These are phyloP conservation scores for Thinopyrum elongatum DNA, from an alignment of 176 grass and related monocot genomes.

Conservation along the genomic window DNA sequence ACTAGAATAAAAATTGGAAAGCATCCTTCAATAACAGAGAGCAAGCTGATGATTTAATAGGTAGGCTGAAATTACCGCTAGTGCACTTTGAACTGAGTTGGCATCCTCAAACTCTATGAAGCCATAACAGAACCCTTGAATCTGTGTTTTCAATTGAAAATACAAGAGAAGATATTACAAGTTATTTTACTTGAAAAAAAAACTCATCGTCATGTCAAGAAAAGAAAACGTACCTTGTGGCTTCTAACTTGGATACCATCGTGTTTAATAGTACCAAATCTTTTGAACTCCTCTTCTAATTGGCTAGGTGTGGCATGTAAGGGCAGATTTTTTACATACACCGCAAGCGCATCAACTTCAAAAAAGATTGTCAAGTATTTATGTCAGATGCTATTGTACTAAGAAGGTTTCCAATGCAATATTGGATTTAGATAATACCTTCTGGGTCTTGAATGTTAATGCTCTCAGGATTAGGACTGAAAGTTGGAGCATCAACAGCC, in stretches of 20 bases:
- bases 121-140: constrained; percentile 94
- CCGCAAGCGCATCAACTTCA: constrained; percentile 71
- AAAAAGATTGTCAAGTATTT: constrained; percentile 23
- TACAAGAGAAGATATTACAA: not conserved
- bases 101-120: constrained; percentile 95
- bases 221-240: constrained; percentile 63
- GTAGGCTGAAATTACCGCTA: constrained; percentile 55
- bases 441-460: constrained; percentile 73
- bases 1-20: not conserved
- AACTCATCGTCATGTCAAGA: not conserved
- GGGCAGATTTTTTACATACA: constrained; percentile 79
- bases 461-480: constrained; percentile 55
- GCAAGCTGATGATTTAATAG: not conserved
- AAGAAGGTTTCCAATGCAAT: not conserved
- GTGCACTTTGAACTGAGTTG: constrained; percentile 75
- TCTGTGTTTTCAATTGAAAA: constrained; percentile 45
- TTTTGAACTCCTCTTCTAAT: constrained; percentile 89
- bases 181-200: not conserved
- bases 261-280: constrained; percentile 72
- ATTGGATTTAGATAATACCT: constrained; percentile 46
- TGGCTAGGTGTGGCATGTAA: constrained; percentile 64
- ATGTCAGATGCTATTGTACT: constrained; percentile 3
- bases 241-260: constrained; percentile 99
- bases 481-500: constrained; percentile 50
- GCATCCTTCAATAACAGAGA: not conserved